Evolutionary conservation across 169 alveolate species (phyloP).

Genomic region (Babesia gibsoni): DNA sequence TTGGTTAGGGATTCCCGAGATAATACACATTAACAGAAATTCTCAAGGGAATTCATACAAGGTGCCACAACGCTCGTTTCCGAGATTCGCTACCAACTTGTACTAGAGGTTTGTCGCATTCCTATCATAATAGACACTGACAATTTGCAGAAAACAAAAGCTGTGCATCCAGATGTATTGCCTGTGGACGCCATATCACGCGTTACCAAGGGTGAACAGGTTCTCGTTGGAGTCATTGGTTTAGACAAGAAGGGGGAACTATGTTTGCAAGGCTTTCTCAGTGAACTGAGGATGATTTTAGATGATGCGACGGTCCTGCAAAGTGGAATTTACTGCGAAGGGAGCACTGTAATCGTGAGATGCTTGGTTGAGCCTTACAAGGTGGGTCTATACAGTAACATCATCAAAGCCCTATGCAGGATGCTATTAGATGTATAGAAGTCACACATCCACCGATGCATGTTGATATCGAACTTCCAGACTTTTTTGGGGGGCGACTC

Average conservation of each 20-base stretch:
- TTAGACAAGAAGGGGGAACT: constrained; percentile 67
- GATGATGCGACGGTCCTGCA: constrained; percentile 43
- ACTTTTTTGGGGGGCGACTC: constrained; percentile 44
- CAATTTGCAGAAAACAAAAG: background rate
- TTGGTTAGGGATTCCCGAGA: background rate
- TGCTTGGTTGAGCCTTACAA: constrained; percentile 44
- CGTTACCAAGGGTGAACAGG: constrained; percentile 49
- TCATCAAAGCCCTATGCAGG: background rate
- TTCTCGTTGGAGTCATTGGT: constrained; percentile 66
- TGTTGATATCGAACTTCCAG: constrained; percentile 23
- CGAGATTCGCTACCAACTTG: constrained; percentile 62
- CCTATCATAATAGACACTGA: no score
- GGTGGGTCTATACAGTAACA: constrained; percentile 1
- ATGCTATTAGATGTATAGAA: constrained; percentile 59
- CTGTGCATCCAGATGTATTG: constrained; percentile 17
- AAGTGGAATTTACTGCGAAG: constrained; percentile 69
- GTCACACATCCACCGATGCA: constrained; percentile 69
- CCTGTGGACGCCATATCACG: constrained; percentile 70
- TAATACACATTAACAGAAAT: constrained; percentile 43
- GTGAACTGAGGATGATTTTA: constrained; percentile 50
- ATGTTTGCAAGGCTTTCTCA: constrained; percentile 67
- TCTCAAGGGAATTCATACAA: constrained; percentile 33
- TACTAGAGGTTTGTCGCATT: constrained; percentile 20
- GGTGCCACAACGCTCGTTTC: constrained; percentile 35
- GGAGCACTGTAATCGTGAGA: constrained; percentile 63